Conservation (phyloP, 2,329 filamentous ascomycete species). For the Verticillium klebahnii region DNA sequence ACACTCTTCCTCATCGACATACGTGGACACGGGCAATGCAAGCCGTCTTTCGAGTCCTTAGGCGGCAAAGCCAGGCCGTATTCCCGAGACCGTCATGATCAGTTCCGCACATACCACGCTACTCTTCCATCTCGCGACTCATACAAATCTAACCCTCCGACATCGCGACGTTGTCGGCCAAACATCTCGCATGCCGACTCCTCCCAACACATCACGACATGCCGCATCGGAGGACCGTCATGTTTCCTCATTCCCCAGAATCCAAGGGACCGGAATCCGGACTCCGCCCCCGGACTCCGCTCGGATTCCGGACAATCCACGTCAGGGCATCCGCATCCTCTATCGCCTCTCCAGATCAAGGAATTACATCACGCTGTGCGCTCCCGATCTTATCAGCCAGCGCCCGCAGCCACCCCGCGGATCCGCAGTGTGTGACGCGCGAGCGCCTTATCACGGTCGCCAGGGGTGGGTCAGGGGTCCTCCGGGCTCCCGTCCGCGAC, state of each 20-base stretch:
- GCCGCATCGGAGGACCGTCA: not conserved
- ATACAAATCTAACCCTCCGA: not conserved
- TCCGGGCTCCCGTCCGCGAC: too few species aligned
- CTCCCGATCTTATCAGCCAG: not conserved
- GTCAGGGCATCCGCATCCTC: not conserved
- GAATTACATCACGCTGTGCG: not conserved
- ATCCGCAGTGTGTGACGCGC: not conserved
- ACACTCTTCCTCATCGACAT: too few species aligned
- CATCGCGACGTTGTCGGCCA: not conserved
- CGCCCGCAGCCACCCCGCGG: conserved; percentile 1
- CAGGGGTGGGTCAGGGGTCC: not conserved
- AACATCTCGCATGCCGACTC: not conserved
- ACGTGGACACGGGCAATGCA: too few species aligned
- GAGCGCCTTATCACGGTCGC: not conserved
- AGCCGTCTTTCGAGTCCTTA: too few species aligned
- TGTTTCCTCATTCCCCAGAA: too few species aligned
- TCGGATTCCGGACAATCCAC: too few species aligned
- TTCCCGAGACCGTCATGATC: too few species aligned
- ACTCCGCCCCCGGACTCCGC: not conserved
- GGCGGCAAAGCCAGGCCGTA: too few species aligned
- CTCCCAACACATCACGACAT: not conserved
- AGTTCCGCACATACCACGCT: too few species aligned
- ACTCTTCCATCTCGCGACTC: too few species aligned
- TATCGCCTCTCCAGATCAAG: not conserved
- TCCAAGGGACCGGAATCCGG: not conserved